Evolutionary conservation across 495 filamentous ascomycete species (phyloP), one percentile per base, ranked within the genome.

Genomic region (Hyaloscypha variabilis): DNA sequence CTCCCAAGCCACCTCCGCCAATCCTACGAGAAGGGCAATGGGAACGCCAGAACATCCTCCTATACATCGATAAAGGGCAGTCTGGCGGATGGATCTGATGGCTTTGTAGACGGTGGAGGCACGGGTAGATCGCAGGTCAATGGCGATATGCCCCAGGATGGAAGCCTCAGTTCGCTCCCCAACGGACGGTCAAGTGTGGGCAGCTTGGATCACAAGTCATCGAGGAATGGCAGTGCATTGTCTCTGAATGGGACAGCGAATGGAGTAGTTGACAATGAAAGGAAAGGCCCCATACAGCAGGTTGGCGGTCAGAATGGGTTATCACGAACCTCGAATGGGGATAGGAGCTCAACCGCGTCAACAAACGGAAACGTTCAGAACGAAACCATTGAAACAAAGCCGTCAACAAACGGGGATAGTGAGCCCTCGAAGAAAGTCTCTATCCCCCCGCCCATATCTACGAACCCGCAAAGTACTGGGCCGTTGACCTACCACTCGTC

Each of bases 181-280:
- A 72, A 77, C 63, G 69, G 69, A 62, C 65, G 70, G 65, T 61
- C 72, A 62, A 68, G 73, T 60, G 63, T 54, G 24, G 67, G 83
- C 62, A 83, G 77, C 59, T 79, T 78, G 68, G 82, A 83, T 19
- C 72, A 75, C 66, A 74, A 73, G 26, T 77, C 75, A 53, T 85
- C 83, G 50, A 82, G 80, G 62, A 82, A 85, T 69, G 81, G 78
- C 52, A 86, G 83, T 70, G 77, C 80, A 61, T 72, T 80, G 36
- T 86, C 85, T 21, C 64, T 83, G 62, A 78, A 76, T 59, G 85
- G 82, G 66, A 81, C 70, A 25, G 13, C 31, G 52, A 73, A 68
- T 80, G 82, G 65, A 57, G 62, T 39, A 74, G 73, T 58, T 76
- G 70, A 86, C 46, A 69, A 73, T 51, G 76, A 75, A 62, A 74